Percentiles rank a stretch among this genome's conserved stretches.
These are phyloP conservation scores for Annulohypoxylon bovei DNA, from an alignment of 495 filamentous ascomycete genomes.

Conservation along the genomic window DNA sequence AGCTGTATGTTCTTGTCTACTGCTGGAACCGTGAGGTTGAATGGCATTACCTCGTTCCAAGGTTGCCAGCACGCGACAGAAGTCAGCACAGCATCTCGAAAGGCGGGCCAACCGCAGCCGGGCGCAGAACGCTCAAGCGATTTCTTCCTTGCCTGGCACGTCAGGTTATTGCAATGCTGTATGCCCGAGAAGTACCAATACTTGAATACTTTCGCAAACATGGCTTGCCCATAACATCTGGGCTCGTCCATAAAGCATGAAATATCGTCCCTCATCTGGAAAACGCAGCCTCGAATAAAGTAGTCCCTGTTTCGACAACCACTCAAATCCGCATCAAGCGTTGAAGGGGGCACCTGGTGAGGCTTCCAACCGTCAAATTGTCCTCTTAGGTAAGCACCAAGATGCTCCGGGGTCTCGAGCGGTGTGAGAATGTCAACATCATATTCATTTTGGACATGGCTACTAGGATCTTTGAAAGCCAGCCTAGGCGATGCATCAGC, in stretches of 20 bases:
- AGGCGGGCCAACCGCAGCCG: neutral
- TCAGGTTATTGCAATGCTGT: neutral
- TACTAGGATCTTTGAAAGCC: neutral
- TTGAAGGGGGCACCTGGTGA: neutral
- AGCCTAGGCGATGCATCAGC: neutral
- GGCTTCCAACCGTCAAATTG: conserved; percentile 1
- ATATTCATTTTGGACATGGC: neutral
- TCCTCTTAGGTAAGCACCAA: neutral
- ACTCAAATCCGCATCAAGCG: neutral
- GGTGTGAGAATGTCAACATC: neutral
- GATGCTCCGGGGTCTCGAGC: neutral
- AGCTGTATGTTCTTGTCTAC: neutral
- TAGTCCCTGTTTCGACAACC: neutral
- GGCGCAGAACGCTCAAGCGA: neutral
- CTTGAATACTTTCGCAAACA: conserved; percentile 7
- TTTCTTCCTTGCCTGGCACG: neutral
- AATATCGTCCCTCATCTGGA: neutral
- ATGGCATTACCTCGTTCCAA: neutral
- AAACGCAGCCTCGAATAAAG: neutral
- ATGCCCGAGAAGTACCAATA: conserved; percentile 1
- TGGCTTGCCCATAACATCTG: neutral
- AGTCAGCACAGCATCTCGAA: conserved; percentile 1
- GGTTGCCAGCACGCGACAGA: conserved; percentile 1
- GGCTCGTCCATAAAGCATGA: neutral
- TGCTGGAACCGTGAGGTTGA: neutral